Evolutionary conservation across 192 early-diverging fungal species (phyloP).

Genomic region (Umbelopsis vinacea): DNA sequence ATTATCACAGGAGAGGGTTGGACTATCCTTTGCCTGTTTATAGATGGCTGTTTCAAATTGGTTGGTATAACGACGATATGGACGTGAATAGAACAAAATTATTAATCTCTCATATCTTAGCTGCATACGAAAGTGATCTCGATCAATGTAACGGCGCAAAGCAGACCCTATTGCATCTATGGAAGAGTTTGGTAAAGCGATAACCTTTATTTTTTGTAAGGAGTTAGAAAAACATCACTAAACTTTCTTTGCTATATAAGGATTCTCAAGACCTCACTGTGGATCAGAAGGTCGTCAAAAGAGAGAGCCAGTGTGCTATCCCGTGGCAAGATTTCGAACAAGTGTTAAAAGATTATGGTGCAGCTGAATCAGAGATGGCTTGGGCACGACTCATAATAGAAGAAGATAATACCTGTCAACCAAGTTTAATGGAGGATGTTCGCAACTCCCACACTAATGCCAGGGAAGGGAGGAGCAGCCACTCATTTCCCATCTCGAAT

Average conservation of each 20-base stretch:
- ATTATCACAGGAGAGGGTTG: conserved; percentile 13
- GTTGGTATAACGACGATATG: background rate
- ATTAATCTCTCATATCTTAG: background rate
- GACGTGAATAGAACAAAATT: background rate
- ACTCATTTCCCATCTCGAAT: background rate
- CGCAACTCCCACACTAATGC: background rate
- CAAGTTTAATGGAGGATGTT: background rate
- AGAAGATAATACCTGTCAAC: background rate
- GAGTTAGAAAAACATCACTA: too few relatives aligned
- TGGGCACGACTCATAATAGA: background rate
- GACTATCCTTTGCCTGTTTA: conserved; percentile 5
- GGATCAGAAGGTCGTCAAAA: too few relatives aligned
- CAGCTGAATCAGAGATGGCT: background rate
- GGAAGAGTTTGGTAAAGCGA: background rate
- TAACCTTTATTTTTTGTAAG: too few relatives aligned
- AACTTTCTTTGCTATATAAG: too few relatives aligned
- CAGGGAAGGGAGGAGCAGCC: background rate
- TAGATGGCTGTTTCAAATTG: conserved; percentile 23
- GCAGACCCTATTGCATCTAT: background rate
- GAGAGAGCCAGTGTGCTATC: background rate
- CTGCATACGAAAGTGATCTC: conserved; percentile 1
- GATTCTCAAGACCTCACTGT: too few relatives aligned
- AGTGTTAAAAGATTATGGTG: background rate
- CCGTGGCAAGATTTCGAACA: conserved; percentile 16
- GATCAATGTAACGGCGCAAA: background rate